Evolutionary conservation across 345 rosid genomes (phyloP), one percentile per base, ranked within the genome.

Genomic region (Eucalyptus regnans): DNA sequence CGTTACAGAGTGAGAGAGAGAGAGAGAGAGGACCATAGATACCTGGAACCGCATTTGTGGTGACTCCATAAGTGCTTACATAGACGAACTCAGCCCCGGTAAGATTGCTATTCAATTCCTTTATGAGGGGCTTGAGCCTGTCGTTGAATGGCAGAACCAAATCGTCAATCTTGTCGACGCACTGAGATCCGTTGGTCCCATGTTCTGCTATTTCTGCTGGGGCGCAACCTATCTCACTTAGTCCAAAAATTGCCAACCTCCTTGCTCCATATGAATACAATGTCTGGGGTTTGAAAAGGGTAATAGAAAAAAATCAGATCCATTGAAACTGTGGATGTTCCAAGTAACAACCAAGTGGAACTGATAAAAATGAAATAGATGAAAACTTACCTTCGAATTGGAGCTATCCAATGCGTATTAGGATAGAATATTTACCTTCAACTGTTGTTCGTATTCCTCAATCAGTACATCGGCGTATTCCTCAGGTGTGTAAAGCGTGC

Each of bases 261-360:
- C 93, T 89, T 44, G 93, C 94, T 44, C 93, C 93, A 37, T 50
- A 37, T 6, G 29, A 71, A 37, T 93, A 90, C 91, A 93, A 54
- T 8, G 49, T 58, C 93, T 92, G 16, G 41, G 27, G 29, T 51
- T 50, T 50, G 50, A 68, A 43, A 50, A 18, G 25, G 50, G 50
- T 27, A 33, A 87, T 50, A n/a, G 17, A 41, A 84, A 50, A 50
- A 51, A 43, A 22, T 16, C 25, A 64, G 51, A 84, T 12, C 7
- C n/a, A 48, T 7, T 33, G 81, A 71, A 71, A 71, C 51, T 25
- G 37, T 22, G 23, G 52, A 50, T 12, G 18, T 9, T 76, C 18
- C 25, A 37, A 86, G 48, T 31, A 20, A 50, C 17, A 46, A 85
- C 14, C 87, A 27, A 29, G 25, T 3, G 87, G 54, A 49, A 85